A percentile compares a stretch with the other conserved stretches of the same genome.
phyloP scores from a whole-genome alignment of 1,139 yeast genomes.

The Yamadazyma pseudoaaseri region DNA sequence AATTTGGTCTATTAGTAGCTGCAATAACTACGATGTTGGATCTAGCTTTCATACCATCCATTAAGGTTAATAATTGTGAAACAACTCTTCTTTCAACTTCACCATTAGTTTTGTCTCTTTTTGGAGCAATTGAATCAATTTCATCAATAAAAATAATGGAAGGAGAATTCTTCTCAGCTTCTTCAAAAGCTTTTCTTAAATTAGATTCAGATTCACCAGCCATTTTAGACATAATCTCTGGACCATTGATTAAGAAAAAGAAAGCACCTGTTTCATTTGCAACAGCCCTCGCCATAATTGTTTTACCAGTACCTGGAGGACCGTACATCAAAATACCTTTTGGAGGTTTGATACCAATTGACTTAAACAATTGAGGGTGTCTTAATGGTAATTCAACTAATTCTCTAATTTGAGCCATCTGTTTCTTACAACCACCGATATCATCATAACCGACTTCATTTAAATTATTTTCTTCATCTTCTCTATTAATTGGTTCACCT shows the following conservation, averaged over 20 bases:
- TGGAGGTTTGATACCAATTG: slow-evolving; percentile 97
- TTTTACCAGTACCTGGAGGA: slow-evolving; percentile 98
- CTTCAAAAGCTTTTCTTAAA: slow-evolving; percentile 96
- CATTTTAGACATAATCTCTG: slow-evolving; percentile 99
- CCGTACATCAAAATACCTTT: slow-evolving; percentile 97
- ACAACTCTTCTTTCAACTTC: slow-evolving; percentile 98
- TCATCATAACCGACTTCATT: slow-evolving; percentile 98
- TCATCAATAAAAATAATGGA: slow-evolving; percentile 97
- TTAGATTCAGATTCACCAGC: slow-evolving; percentile 99
- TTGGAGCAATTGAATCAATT: slow-evolving; percentile 98
- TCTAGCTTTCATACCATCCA: slow-evolving; percentile 99
- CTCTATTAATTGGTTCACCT: slow-evolving; percentile 98
- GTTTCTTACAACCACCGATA: slow-evolving; percentile 98
- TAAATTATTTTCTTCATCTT: slow-evolving; percentile 95
- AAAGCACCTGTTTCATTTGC: slow-evolving; percentile 99
- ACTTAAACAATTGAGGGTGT: slow-evolving; percentile 95
- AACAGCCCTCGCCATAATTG: slow-evolving; percentile 99
- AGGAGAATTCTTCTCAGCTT: slow-evolving; percentile 98
- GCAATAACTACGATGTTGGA: slow-evolving; percentile 92
- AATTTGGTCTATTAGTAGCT: slow-evolving; percentile 93
- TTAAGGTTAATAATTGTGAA: slow-evolving; percentile 90
- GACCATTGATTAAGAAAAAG: slow-evolving; percentile 96
- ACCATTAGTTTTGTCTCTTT: slow-evolving; percentile 99
- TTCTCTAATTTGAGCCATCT: slow-evolving; percentile 98
- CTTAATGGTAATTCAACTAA: slow-evolving; percentile 94